Percentiles rank a stretch among this genome's conserved stretches.
These are phyloP conservation scores for Nemophila menziesii DNA, from an alignment of 257 asterid genomes.

Conservation along the genomic window DNA sequence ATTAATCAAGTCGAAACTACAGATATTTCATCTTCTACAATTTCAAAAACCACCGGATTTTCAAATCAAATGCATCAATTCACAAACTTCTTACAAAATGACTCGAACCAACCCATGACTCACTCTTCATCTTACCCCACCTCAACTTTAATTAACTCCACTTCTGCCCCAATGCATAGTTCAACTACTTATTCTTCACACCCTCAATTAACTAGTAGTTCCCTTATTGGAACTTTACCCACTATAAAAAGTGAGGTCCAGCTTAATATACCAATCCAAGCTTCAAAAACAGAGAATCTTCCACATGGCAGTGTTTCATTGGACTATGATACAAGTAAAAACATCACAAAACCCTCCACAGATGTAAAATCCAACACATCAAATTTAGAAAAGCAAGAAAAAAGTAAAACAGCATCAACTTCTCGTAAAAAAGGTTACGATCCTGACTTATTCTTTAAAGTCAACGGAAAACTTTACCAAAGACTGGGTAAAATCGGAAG, in stretches of 20 bases:
- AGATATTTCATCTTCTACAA: constrained; percentile 31
- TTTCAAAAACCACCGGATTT: constrained; percentile 27
- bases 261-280: constrained; percentile 20
- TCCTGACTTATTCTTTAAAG: constrained; percentile 85
- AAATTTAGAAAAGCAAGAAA: constrained; percentile 39
- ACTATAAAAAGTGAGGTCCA: constrained; percentile 28
- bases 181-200: constrained; percentile 61
- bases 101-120: constrained; percentile 57
- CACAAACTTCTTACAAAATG: constrained; percentile 52
- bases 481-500: constrained; percentile 98
- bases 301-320: constrained; percentile 24
- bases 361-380: no score
- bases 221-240: constrained; percentile 22
- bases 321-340: constrained; percentile 19
- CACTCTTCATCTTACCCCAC: constrained; percentile 72
- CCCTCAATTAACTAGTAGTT: constrained; percentile 26
- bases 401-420: constrained; percentile 49
- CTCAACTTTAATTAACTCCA: constrained; percentile 54
- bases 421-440: constrained; percentile 78
- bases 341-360: constrained; percentile 27
- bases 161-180: constrained; percentile 64
- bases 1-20: constrained; percentile 37
- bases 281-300: constrained; percentile 20
- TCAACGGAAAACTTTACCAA: constrained; percentile 89
- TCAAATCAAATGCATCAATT: constrained; percentile 50